Base-by-base conservation (phyloP, 192 early-diverging fungal genomes). In the Coemansia sp. region DNA sequence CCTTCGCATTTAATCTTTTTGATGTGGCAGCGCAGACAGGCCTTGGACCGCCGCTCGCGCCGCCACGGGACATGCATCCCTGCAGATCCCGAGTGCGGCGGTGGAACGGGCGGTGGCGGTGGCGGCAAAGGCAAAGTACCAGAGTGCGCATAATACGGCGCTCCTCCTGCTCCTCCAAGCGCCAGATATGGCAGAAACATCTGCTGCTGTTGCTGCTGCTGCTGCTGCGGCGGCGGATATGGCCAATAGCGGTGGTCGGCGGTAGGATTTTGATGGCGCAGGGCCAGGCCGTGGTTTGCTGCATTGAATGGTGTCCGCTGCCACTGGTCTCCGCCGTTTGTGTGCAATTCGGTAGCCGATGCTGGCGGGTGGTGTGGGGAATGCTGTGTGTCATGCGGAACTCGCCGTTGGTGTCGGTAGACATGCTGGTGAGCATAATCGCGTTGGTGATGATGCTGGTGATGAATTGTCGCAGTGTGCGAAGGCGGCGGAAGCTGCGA, bases 1-100 rank as follows among this genome's bases (percentile, higher is more conserved):
- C 76, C 76, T 63, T 78, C 76, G 67, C 76, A 78, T 54, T 78
- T 78, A 24, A 78, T 78, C 60, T 78, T 78, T 32, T 78, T 78
- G n/a, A 70, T 78, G 66, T 78, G 76, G 76, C 76, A 78, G 8
- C 76, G 76, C 57, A 69, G 67, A 25, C 76, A 78, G 16, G 76
- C 76, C 70, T 78, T 78, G 30, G 76, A 78, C 55, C 76, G 76
- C 65, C 76, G 69, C 61, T 78, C 76, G 56, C 76, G 76, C 25
- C 76, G 70, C 76, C 76, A 78, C 5, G 76, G 76, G 25, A 55
- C 55, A 2, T 58, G 28, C 28, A 22, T 21, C 34, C 14, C 62
- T 6, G 26, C 22, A 38, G 24, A 56, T 22, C 49, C n/a, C 51
- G 34, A 9, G 16, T 53, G 62, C 28, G 58, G 23, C 14, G 25